A percentile compares a stretch with the other conserved stretches of the same genome.
Evolutionary conservation across 2,329 filamentous ascomycete species (phyloP).

Genomic region (Cladophialophora chaetospira): DNA sequence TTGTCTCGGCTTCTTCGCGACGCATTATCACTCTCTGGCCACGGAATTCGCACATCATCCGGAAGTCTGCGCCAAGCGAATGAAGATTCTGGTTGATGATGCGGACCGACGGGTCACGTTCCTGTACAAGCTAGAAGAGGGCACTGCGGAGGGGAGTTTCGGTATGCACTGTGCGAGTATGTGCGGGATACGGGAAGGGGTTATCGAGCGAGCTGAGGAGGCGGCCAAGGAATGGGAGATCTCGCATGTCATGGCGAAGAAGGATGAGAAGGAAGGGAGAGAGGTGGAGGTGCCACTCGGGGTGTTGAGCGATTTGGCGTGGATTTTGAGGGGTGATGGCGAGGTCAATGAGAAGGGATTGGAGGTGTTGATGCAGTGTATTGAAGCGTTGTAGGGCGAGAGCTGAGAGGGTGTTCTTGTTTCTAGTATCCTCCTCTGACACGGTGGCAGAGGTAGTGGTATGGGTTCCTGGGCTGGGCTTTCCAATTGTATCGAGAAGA

Average conservation of each 20-base stretch:
- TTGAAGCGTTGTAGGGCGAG: constrained; percentile 21
- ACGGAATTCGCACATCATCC: constrained; percentile 88
- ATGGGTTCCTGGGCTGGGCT: not conserved
- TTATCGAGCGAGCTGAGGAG: constrained; percentile 83
- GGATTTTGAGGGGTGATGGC: constrained; percentile 23
- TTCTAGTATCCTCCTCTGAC: not conserved
- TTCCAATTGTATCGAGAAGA: no score
- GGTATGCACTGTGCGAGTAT: constrained; percentile 99
- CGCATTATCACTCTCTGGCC: constrained; percentile 92
- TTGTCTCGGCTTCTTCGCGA: constrained; percentile 94
- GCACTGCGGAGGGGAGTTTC: constrained; percentile 93
- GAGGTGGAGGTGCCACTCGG: constrained; percentile 27
- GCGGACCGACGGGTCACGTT: constrained; percentile 86
- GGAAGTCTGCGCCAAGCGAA: constrained; percentile 80
- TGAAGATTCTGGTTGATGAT: constrained; percentile 94
- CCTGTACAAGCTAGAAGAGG: constrained; percentile 88
- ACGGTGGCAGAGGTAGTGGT: not conserved
- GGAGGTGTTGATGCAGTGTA: constrained; percentile 52
- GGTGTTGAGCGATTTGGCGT: constrained; percentile 32
- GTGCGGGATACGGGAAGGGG: constrained; percentile 84
- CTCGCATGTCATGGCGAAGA: constrained; percentile 74
- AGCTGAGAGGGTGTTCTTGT: not conserved
- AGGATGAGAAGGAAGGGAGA: constrained; percentile 66
- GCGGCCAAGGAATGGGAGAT: constrained; percentile 95
- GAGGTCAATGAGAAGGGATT: constrained; percentile 50